Percentiles rank a stretch among this genome's conserved stretches.
Conservation (phyloP, 106 monocot species). For the Chionographis japonica region DNA sequence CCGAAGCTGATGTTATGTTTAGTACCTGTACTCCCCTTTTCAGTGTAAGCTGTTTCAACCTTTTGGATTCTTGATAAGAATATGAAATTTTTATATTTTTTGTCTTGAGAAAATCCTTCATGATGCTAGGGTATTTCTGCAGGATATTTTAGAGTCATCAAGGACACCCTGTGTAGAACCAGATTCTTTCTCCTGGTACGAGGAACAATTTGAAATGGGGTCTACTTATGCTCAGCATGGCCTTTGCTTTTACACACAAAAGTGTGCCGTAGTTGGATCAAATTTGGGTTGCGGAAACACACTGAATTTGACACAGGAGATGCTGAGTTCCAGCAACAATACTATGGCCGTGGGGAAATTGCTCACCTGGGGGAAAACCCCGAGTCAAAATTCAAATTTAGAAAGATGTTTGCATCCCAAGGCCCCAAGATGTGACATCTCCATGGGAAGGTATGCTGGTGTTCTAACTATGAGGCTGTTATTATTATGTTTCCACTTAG, state of each 20-base stretch:
- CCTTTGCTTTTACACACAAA: constrained; percentile 48
- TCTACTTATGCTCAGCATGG: constrained; percentile 76
- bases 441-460: constrained; percentile 31
- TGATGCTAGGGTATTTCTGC: constrained; percentile 9
- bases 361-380: constrained; percentile 19
- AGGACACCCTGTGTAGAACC: constrained; percentile 31
- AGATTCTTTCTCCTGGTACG: constrained; percentile 45
- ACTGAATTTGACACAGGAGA: constrained; percentile 39
- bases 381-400: constrained; percentile 9
- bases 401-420: constrained; percentile 11
- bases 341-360: constrained; percentile 61
- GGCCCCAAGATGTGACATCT: constrained; percentile 12
- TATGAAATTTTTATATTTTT: not conserved
- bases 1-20: constrained; percentile 70
- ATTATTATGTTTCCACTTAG: too few relatives aligned
- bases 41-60: constrained; percentile 32
- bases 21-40: constrained; percentile 31
- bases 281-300: constrained; percentile 21
- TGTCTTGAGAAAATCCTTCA: not conserved
- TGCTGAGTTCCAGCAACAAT: constrained; percentile 50
- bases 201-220: constrained; percentile 63
- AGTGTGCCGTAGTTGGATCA: constrained; percentile 15
- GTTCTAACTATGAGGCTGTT: not conserved
- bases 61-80: constrained; percentile 1
- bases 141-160: constrained; percentile 61